Evolutionary conservation across 2,329 filamentous ascomycete genomes (phyloP).

Genomic region (Knoxdaviesia proteae): DNA sequence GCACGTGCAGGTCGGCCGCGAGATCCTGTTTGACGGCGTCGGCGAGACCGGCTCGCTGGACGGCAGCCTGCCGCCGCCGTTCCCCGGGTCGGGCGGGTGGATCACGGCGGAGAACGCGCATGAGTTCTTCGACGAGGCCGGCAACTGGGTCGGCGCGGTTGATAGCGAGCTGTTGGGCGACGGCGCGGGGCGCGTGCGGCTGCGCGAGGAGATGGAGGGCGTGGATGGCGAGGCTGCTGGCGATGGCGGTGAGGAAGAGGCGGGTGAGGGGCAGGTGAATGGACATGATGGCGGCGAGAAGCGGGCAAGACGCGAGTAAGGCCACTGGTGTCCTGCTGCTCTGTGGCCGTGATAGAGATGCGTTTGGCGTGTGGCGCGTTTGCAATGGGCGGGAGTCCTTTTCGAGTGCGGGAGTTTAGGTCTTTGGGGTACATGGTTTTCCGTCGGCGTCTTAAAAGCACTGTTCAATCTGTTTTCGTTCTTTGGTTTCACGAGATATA

Average conservation of each 20-base stretch:
- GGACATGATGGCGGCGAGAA: constrained; percentile 14
- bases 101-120: constrained; percentile 84
- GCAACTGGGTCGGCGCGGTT: constrained; percentile 45
- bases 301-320: too few species aligned
- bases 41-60: constrained; percentile 30
- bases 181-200: constrained; percentile 37
- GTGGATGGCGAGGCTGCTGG: constrained; percentile 39
- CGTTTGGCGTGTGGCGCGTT: too few species aligned
- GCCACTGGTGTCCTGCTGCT: too few species aligned
- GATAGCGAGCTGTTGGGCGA: constrained; percentile 32
- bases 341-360: too few species aligned
- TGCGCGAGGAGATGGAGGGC: constrained; percentile 29
- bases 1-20: background rate
- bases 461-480: too few species aligned
- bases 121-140: constrained; percentile 62
- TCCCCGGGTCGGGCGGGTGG: constrained; percentile 60
- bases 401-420: too few species aligned
- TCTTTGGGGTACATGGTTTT: too few species aligned
- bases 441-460: too few species aligned
- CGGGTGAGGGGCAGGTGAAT: constrained; percentile 32
- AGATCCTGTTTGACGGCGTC: constrained; percentile 32
- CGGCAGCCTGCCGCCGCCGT: constrained; percentile 40
- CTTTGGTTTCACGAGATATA: too few species aligned
- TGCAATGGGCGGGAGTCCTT: too few species aligned
- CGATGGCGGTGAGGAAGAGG: constrained; percentile 30